Evolutionary conservation across 768 basidiomycete species (phyloP).

Genomic region (Leccinum rimulosum): DNA sequence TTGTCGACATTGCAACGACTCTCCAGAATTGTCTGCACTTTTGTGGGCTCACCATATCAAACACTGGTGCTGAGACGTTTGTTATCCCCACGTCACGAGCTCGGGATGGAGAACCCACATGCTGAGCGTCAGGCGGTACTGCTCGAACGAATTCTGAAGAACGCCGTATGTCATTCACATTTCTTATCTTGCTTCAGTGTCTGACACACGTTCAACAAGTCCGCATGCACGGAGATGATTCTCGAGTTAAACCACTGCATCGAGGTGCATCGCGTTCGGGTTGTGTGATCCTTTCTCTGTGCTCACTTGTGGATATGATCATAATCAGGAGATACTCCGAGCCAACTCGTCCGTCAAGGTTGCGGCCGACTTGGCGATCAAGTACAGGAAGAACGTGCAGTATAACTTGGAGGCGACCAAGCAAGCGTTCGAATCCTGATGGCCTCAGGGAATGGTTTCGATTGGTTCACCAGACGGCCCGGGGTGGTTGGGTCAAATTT

Average conservation of each 20-base stretch:
- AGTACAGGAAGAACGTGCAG: slow-evolving; percentile 90
- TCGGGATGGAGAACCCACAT: slow-evolving; percentile 89
- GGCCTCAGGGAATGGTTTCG: neutral
- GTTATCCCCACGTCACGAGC: slow-evolving; percentile 6
- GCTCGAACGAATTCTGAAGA: slow-evolving; percentile 88
- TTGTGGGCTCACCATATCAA: neutral
- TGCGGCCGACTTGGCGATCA: slow-evolving; percentile 79
- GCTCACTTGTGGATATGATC: neutral
- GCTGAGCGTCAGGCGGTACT: slow-evolving; percentile 90
- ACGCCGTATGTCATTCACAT: slow-evolving; percentile 54
- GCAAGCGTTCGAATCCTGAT: slow-evolving; percentile 20
- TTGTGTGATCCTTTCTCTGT: neutral
- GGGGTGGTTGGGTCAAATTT: neutral
- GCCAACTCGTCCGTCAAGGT: slow-evolving; percentile 77
- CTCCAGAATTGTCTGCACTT: neutral
- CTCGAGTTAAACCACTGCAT: slow-evolving; percentile 85
- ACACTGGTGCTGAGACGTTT: neutral
- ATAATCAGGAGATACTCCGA: slow-evolving; percentile 66
- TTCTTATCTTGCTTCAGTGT: neutral
- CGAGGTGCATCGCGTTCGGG: slow-evolving; percentile 47
- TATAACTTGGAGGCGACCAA: slow-evolving; percentile 83
- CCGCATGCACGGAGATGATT: slow-evolving; percentile 90
- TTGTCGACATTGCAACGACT: neutral
- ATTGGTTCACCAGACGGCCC: neutral
- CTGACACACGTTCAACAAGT: slow-evolving; percentile 41